Base-by-base conservation (phyloP, 2,329 filamentous ascomycete species). In the Septoria linicola region DNA sequence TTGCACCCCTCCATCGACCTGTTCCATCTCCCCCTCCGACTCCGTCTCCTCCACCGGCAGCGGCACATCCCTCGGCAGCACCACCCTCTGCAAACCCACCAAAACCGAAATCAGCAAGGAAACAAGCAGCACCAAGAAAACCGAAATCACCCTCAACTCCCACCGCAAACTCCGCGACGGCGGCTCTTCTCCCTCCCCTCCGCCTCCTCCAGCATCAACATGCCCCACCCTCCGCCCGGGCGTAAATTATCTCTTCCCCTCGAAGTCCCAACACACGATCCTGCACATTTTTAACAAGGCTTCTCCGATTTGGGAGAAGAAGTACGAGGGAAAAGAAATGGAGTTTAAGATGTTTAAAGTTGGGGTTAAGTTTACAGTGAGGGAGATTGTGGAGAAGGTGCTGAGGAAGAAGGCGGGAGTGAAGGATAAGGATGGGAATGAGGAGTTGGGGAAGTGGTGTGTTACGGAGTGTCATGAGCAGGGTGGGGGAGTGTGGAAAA, bases 341-440 rank as follows among this genome's bases (percentile, higher is more conserved):
- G 42, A 50, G 11, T 66, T 68, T 55, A 69, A 68, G 36, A 63
- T 65, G n/a, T 69, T 67, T 52, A 62, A 60, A 13, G 66, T 66
- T 13, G 46, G 53, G 36, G 65, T 64, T 1, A 27, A 44, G 4
- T 59, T 63, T 31, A 57, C 55, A 2, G 59, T 66, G 13, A 47
- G 41, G 16, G 53, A 62, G n/a, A 54, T 70, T 2, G 60, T 69
- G 30, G 64, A 69, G 55, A 56, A 63, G 36, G 52, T 67, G 8
- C n/a, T 63, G 16, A 56, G 54, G 8, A 54, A 42, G 20, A 54
- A 50, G 2, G n/a, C n/a, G n/a, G n/a, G n/a, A n/a, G 53, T 27
- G 10, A 27, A 44, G n/a, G 53, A 54, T 32, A 41, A 48, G 40
- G 34, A 56, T 44, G 10, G 41, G n/a, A 52, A 54, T 32, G 43